Evolutionary conservation across 2,329 filamentous ascomycete genomes (phyloP).

Genomic region (Neonectria neomacrospora): DNA sequence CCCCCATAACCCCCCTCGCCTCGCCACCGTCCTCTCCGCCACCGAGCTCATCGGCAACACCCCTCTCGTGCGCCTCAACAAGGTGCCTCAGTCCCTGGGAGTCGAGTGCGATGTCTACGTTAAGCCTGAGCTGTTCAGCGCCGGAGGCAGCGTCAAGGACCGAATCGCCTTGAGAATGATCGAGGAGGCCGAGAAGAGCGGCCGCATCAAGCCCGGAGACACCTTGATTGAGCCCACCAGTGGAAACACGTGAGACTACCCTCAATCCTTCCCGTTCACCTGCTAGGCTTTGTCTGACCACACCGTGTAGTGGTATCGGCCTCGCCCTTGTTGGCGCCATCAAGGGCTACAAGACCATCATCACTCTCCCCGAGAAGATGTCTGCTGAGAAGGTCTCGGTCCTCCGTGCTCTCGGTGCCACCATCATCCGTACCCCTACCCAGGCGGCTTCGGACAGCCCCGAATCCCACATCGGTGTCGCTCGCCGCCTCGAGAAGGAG

Average conservation of each 20-base stretch:
- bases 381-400: constrained; percentile 98
- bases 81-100: constrained; percentile 88
- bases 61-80: constrained; percentile 93
- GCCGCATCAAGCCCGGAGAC: constrained; percentile 95
- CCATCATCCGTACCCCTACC: constrained; percentile 96
- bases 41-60: constrained; percentile 94
- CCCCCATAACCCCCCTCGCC: constrained; percentile 47
- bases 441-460: constrained; percentile 94
- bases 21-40: constrained; percentile 67
- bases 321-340: constrained; percentile 93
- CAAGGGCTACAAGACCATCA: constrained; percentile 98
- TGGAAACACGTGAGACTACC: constrained; percentile 78
- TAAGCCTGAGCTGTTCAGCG: constrained; percentile 94
- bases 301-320: constrained; percentile 76
- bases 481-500: constrained; percentile 89
- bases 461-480: constrained; percentile 97
- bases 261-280: constrained; percentile 26
- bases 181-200: constrained; percentile 89
- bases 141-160: constrained; percentile 93
- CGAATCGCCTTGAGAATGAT: constrained; percentile 97
- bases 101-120: constrained; percentile 90
- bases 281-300: constrained; percentile 39
- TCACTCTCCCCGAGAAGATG: constrained; percentile 99
- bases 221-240: constrained; percentile 98
- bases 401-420: constrained; percentile 90